Evolutionary conservation across 2,329 filamentous ascomycete genomes (phyloP), one percentile per base, ranked within the genome.

Genomic region (Aspergillus sp.): DNA sequence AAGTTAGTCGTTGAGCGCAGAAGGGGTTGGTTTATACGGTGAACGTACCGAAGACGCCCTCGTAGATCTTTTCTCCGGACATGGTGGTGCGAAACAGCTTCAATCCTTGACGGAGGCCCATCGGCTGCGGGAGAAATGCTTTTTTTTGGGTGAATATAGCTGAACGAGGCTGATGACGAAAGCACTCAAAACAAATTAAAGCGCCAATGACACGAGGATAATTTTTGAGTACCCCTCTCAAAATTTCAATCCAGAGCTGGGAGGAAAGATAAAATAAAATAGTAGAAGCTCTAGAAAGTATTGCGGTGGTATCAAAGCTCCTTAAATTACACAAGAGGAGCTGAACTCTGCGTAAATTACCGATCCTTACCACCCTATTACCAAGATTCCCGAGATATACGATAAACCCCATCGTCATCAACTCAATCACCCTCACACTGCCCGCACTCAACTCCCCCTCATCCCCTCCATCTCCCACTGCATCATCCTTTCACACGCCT

Each of bases 61-160:
- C 86, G 55, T 86, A 72, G 57, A 86, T 76, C 70, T 81, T 83
- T 59, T 74, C 72, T 56, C 69, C 69, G 19, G 73, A 74, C 75
- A 77, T 77, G 57, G 65, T 70, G 50, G 51, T 68, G 58, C 71
- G 72, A 55, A 76, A 73, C 46, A 68, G 62, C 49, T 63, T 64
- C 31, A 70, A 60, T 43, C 65, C 63, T 48, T 56, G 64, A 44
- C 64, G 66, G 49, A 74, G 62, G 61, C 57, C 62, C 73, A 75
- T 75, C 62, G 65, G 65, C 55, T 47, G 48, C 52, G 44, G 46
- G 53, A 60, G 53, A 60, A 52, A 52, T 50, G 35, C 17, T 41
- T 11, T 27, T 27, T 31, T 31, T 35, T 44, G 21, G 23, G 43
- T n/a, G 7, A 46, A 23, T 37, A 12, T 12, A 37, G 14, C 14